These are phyloP conservation scores for Fraxinus nigra DNA, from an alignment of 305 asterid genomes.

Conservation along the genomic window DNA sequence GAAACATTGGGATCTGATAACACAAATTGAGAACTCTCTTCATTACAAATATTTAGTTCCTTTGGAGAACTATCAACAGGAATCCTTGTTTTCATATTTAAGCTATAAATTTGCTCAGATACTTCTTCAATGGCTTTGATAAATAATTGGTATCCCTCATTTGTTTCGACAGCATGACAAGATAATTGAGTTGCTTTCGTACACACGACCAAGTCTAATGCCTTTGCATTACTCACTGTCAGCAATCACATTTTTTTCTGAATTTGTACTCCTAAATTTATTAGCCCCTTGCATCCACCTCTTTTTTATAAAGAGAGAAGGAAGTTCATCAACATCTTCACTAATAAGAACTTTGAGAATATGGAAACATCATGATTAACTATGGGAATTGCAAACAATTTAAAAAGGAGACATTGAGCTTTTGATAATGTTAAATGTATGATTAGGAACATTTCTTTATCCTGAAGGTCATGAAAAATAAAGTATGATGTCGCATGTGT, in stretches of 20 bases:
- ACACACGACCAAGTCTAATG: not conserved
- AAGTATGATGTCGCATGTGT: not conserved
- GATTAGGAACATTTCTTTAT: not conserved
- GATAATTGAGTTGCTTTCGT: not conserved
- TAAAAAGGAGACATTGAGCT: not conserved
- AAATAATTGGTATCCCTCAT: too few species aligned
- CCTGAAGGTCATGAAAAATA: not conserved
- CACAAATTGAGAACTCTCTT: too few species aligned
- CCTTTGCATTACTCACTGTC: not conserved
- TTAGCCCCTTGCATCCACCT: not conserved
- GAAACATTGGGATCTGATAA: too few species aligned
- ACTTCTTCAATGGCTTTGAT: not conserved
- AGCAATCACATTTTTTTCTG: not conserved
- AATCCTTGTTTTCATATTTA: too few species aligned
- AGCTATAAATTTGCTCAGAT: not conserved
- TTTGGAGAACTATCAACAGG: too few species aligned
- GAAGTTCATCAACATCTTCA: not conserved
- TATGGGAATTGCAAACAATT: not conserved
- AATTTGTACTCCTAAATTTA: not conserved
- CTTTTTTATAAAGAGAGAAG: not conserved
- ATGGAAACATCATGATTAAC: conserved; percentile 3
- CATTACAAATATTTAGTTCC: too few species aligned
- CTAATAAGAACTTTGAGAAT: not conserved
- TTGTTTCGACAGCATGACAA: not conserved
- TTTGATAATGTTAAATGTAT: conserved; percentile 1